phyloP scores from a whole-genome alignment of 2,329 filamentous ascomycete genomes.

The Colletotrichum limetticola region DNA sequence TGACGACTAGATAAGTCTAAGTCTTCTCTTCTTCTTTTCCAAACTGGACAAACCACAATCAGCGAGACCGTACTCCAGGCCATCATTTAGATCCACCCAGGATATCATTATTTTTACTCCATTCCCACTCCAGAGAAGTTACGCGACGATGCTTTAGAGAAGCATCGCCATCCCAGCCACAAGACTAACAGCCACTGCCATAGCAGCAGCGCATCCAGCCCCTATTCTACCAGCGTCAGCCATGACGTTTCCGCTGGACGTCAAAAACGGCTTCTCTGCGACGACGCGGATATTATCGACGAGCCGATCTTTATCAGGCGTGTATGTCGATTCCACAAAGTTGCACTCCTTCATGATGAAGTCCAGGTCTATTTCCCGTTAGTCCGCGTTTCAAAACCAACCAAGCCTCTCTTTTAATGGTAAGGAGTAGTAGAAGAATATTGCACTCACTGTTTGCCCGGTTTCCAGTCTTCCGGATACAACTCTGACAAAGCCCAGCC shows the following conservation, averaged over 20 bases:
- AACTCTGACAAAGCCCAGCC: conserved; percentile 52
- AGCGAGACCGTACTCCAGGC: too few species aligned
- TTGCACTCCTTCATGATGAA: conserved; percentile 49
- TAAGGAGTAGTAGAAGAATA: neutral
- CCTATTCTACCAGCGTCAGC: neutral
- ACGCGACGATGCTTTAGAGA: neutral
- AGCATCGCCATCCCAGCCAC: conserved; percentile 20
- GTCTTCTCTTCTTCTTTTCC: too few species aligned
- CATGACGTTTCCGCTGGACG: conserved; percentile 15
- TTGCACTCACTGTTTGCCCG: conserved; percentile 44
- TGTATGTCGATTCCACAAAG: conserved; percentile 45
- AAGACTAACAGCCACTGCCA: conserved; percentile 1
- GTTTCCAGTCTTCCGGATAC: conserved; percentile 46
- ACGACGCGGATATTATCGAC: conserved; percentile 48
- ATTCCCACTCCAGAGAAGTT: too few species aligned
- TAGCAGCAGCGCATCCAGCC: neutral
- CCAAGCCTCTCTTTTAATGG: too few species aligned
- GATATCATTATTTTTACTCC: too few species aligned
- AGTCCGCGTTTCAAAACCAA: neutral
- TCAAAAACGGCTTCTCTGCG: conserved; percentile 42
- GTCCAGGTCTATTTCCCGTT: conserved; percentile 44
- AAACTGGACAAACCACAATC: too few species aligned
- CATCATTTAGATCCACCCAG: too few species aligned
- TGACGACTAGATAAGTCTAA: too few species aligned
- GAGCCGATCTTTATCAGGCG: conserved; percentile 42